phyloP scores from a whole-genome alignment of 805 yeast genomes.

The Yamadazyma paraphyllophila region DNA sequence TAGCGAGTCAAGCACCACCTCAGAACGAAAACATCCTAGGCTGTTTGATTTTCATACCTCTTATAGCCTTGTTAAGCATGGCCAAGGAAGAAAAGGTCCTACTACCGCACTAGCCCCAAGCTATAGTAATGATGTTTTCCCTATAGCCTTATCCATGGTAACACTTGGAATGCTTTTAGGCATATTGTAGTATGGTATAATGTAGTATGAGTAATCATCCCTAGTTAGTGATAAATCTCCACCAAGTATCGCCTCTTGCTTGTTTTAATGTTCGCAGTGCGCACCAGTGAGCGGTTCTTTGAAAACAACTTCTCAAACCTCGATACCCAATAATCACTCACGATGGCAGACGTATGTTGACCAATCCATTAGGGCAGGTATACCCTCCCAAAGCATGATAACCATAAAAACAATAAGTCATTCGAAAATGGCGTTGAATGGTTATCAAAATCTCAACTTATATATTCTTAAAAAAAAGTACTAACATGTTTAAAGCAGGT shows the following conservation, averaged over 20 bases:
- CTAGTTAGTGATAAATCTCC: neutral
- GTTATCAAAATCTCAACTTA: neutral
- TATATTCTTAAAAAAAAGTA: slow-evolving; percentile 1
- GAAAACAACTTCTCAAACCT: slow-evolving; percentile 5
- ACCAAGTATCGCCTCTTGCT: slow-evolving; percentile 1
- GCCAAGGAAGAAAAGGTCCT: neutral
- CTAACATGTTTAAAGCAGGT: slow-evolving; percentile 39
- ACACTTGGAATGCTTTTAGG: neutral
- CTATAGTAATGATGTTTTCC: neutral
- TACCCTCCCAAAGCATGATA: too few species aligned
- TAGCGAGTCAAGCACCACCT: neutral
- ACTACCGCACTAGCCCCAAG: neutral
- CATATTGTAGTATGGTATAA: neutral
- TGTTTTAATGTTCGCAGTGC: neutral
- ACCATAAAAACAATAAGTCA: too few species aligned
- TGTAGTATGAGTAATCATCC: too few species aligned
- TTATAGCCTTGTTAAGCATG: neutral
- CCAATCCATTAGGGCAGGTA: neutral
- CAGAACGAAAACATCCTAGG: neutral
- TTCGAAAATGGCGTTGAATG: neutral
- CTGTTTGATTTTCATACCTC: slow-evolving; percentile 3
- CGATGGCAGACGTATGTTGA: slow-evolving; percentile 15
- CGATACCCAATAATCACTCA: neutral
- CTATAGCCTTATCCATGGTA: neutral
- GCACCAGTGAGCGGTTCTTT: neutral